Evolutionary conservation across 768 basidiomycete genomes (phyloP).

Genomic region (Amanita rubescens): DNA sequence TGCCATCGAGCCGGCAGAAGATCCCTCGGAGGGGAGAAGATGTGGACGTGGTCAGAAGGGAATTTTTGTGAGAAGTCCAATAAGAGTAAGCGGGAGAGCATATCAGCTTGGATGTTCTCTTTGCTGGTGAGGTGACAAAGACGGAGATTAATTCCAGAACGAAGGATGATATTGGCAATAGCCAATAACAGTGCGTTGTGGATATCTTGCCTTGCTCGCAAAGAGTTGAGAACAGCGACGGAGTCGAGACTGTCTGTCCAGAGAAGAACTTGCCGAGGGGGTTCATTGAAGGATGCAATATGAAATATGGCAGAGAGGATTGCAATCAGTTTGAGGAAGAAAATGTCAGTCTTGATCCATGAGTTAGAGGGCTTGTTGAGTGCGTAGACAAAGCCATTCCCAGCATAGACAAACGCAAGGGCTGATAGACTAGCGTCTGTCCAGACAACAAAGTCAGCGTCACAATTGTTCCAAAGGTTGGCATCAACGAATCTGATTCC

Average conservation of each 20-base stretch:
- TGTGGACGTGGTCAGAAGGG: no score
- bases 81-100: no score
- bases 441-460: slow-evolving; percentile 17
- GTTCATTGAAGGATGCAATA: slow-evolving; percentile 6
- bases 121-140: slow-evolving; percentile 9
- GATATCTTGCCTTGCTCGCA: slow-evolving; percentile 8
- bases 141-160: slow-evolving; percentile 15
- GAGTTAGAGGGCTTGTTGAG: not conserved
- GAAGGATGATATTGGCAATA: slow-evolving; percentile 9
- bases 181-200: slow-evolving; percentile 6
- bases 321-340: slow-evolving; percentile 18
- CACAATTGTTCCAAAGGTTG: slow-evolving; percentile 8
- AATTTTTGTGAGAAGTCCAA: not conserved
- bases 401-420: slow-evolving; percentile 10
- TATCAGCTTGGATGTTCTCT: no score
- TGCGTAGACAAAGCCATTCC: slow-evolving; percentile 12
- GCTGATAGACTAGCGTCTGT: slow-evolving; percentile 14
- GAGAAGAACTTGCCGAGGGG: slow-evolving; percentile 8
- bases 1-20: no score
- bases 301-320: slow-evolving; percentile 17
- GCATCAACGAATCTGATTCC: slow-evolving; percentile 14
- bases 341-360: slow-evolving; percentile 13
- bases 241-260: slow-evolving; percentile 17
- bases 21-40: not conserved
- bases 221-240: slow-evolving; percentile 11